Percentiles rank a stretch among this genome's conserved stretches.
Conservation (phyloP, 1,284 basidiomycete species). For the Agaricales sp. region DNA sequence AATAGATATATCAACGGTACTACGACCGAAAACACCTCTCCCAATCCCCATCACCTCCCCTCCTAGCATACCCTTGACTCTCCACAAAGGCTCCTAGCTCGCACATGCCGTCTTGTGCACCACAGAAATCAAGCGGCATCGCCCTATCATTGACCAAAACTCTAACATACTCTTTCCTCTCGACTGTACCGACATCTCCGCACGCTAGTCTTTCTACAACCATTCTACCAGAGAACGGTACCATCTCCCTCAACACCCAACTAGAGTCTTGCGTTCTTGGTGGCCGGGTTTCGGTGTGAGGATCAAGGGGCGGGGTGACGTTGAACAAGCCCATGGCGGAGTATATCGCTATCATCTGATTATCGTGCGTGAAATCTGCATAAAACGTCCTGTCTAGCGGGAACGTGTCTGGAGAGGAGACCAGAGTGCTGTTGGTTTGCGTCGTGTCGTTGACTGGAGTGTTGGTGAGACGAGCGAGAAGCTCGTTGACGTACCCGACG, state of each 20-base stretch:
- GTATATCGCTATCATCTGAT: constrained; percentile 70
- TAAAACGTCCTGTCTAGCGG: constrained; percentile 59
- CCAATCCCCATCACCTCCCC: constrained; percentile 58
- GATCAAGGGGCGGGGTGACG: constrained; percentile 24
- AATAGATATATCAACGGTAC: too few relatives aligned
- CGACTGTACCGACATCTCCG: too few relatives aligned
- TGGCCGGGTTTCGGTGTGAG: too few relatives aligned
- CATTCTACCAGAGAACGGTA: constrained; percentile 58
- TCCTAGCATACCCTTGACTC: constrained; percentile 59
- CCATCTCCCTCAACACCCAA: constrained; percentile 46
- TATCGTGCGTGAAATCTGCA: constrained; percentile 77
- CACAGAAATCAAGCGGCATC: constrained; percentile 53
- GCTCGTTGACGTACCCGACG: constrained; percentile 78
- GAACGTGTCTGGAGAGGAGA: constrained; percentile 55
- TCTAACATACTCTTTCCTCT: constrained; percentile 36
- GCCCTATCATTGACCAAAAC: constrained; percentile 60
- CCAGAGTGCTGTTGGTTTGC: constrained; percentile 74
- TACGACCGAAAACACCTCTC: neutral
- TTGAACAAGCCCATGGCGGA: constrained; percentile 64
- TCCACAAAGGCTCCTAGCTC: constrained; percentile 54
- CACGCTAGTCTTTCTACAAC: constrained; percentile 53
- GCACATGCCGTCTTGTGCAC: constrained; percentile 47
- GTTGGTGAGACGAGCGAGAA: constrained; percentile 67
- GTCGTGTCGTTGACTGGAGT: constrained; percentile 55
- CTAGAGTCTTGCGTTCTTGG: constrained; percentile 16